Evolutionary conservation across 176 grass and related monocot genomes (phyloP).

Genomic region (Secale cereale): DNA sequence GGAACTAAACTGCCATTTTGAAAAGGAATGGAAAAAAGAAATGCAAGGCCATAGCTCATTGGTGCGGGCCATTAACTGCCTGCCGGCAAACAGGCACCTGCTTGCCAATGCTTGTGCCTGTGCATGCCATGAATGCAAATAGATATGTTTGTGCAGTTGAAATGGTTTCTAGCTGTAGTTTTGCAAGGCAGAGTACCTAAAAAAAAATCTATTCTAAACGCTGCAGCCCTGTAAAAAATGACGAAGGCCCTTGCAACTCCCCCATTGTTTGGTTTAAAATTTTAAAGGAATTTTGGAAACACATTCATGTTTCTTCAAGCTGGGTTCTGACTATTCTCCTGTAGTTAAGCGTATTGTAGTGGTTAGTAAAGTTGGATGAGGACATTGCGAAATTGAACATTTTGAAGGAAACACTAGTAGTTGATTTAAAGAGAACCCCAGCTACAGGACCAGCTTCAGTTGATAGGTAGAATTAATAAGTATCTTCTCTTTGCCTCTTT

Average conservation of each 20-base stretch:
- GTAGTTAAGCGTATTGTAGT: constrained; percentile 16
- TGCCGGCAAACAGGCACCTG: not conserved
- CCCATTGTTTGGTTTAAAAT: constrained; percentile 2
- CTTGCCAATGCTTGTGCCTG: not conserved
- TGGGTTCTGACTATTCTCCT: constrained; percentile 28
- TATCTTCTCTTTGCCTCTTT: not conserved
- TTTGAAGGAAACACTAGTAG: constrained; percentile 21
- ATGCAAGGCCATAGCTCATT: not conserved
- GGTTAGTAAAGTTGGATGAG: not conserved
- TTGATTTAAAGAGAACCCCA: constrained; percentile 19
- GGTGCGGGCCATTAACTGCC: not conserved
- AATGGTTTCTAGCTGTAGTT: not conserved
- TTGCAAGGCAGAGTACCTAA: not conserved
- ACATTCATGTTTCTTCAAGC: constrained; percentile 39
- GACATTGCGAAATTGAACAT: not conserved
- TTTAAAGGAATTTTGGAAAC: constrained; percentile 35
- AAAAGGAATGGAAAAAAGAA: not conserved
- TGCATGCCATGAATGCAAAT: not conserved
- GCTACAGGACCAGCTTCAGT: constrained; percentile 28
- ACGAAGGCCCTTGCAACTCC: constrained; percentile 1
- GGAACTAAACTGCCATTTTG: not conserved
- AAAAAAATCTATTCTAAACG: not conserved
- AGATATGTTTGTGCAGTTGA: not conserved
- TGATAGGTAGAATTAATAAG: constrained; percentile 26
- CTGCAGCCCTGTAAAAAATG: not conserved